Conservation (phyloP, 2,329 filamentous ascomycete species). For the Apiospora sp. region DNA sequence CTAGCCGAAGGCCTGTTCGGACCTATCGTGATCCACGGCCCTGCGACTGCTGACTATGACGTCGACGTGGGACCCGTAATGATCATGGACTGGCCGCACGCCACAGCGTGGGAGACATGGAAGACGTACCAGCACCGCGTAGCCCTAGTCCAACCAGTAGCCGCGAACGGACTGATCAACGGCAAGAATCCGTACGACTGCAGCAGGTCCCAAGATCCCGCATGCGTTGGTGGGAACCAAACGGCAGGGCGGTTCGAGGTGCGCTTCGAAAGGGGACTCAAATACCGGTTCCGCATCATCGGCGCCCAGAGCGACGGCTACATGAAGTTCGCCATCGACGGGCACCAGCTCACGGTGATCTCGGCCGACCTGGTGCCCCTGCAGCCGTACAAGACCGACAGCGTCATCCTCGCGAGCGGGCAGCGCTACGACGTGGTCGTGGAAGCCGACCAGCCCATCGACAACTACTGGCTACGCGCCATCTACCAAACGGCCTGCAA, state of each 20-base stretch:
- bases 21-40: conserved; percentile 67
- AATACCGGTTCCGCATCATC: conserved; percentile 55
- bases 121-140: neutral
- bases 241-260: conserved; percentile 31
- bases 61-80: conserved; percentile 67
- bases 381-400: conserved; percentile 56
- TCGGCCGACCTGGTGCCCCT: conserved; percentile 62
- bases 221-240: conserved; percentile 35
- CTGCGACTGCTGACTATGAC: conserved; percentile 65
- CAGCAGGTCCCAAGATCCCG: conserved; percentile 35
- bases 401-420: conserved; percentile 40
- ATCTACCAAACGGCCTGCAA: conserved; percentile 49
- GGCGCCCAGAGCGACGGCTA: conserved; percentile 49
- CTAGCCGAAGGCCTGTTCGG: conserved; percentile 62
- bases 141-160: neutral
- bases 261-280: conserved; percentile 41
- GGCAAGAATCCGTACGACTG: conserved; percentile 42
- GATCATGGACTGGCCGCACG: conserved; percentile 66
- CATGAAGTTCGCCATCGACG: conserved; percentile 56
- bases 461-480: conserved; percentile 56
- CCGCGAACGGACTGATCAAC: conserved; percentile 49
- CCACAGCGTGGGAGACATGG: conserved; percentile 38
- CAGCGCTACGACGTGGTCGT: conserved; percentile 54
- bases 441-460: conserved; percentile 42
- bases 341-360: conserved; percentile 62